Percentiles rank a stretch among this genome's conserved stretches.
Conservation (phyloP, 1,284 basidiomycete species). For the Bondarzewia mesenterica region DNA sequence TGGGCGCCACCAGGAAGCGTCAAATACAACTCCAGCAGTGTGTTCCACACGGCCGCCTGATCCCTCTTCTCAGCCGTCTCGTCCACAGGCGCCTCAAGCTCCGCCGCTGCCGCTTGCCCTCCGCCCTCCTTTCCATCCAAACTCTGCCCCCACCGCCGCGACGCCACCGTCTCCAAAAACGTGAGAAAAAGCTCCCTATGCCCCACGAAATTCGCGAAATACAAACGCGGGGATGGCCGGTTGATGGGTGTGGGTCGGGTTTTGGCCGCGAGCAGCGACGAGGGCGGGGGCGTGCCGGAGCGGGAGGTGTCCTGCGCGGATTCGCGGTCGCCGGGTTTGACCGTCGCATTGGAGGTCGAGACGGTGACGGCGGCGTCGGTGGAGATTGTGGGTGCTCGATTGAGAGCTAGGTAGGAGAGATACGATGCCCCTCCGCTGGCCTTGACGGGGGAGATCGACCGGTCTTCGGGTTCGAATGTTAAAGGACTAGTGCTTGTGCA, state of each 20-base stretch:
- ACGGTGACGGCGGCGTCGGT: constrained; percentile 28
- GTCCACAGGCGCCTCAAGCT: constrained; percentile 27
- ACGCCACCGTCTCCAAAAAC: constrained; percentile 86
- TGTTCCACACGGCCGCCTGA: constrained; percentile 92
- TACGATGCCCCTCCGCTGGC: constrained; percentile 22
- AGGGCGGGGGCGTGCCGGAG: constrained; percentile 21
- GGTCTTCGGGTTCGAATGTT: constrained; percentile 31
- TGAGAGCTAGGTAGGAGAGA: constrained; percentile 58
- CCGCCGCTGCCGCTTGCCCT: constrained; percentile 8
- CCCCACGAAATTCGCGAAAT: constrained; percentile 94
- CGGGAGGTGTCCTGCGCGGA: constrained; percentile 16
- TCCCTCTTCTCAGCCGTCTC: constrained; percentile 57
- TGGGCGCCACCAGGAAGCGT: constrained; percentile 29
- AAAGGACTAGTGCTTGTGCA: constrained; percentile 69
- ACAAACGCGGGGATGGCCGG: constrained; percentile 76
- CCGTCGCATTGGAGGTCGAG: constrained; percentile 42
- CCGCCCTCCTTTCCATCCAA: constrained; percentile 34
- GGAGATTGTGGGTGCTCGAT: constrained; percentile 31
- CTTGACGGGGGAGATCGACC: constrained; percentile 15
- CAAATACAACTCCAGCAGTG: constrained; percentile 90
- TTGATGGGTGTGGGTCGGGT: constrained; percentile 25
- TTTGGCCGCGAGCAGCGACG: constrained; percentile 14
- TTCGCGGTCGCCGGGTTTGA: constrained; percentile 31
- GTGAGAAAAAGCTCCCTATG: constrained; percentile 77
- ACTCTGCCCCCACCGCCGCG: constrained; percentile 74